Evolutionary conservation across 495 filamentous ascomycete genomes (phyloP).

Genomic region (Penicillium parvum): DNA sequence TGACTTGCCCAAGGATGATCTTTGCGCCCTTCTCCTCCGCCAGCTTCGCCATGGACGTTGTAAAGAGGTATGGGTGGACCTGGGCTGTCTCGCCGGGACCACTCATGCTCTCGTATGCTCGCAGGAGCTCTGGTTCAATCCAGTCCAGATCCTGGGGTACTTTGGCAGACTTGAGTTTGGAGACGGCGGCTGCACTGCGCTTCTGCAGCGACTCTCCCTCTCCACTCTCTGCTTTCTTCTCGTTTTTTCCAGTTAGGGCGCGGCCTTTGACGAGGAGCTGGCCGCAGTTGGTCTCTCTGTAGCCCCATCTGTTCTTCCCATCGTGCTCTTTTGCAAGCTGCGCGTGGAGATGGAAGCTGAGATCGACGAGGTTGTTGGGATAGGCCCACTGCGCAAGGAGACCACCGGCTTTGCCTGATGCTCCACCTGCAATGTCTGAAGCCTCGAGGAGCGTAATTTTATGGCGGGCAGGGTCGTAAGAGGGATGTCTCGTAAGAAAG

Average conservation of each 20-base stretch:
- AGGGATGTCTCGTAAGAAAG: slow-evolving; percentile 84
- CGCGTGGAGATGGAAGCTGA: slow-evolving; percentile 80
- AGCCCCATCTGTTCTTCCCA: slow-evolving; percentile 82
- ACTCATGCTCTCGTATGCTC: slow-evolving; percentile 80
- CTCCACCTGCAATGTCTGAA: slow-evolving; percentile 79
- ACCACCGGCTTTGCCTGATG: slow-evolving; percentile 93
- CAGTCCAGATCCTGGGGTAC: slow-evolving; percentile 83
- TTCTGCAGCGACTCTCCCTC: slow-evolving; percentile 66
- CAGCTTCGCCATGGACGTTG: slow-evolving; percentile 76
- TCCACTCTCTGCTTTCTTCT: slow-evolving; percentile 19
- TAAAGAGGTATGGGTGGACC: slow-evolving; percentile 92
- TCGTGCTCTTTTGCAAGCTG: slow-evolving; percentile 82
- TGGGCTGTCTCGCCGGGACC: slow-evolving; percentile 76
- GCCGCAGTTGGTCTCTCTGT: slow-evolving; percentile 73
- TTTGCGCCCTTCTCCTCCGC: slow-evolving; percentile 71
- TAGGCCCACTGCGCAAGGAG: slow-evolving; percentile 92
- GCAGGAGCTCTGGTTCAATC: slow-evolving; percentile 64
- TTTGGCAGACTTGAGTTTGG: slow-evolving; percentile 54
- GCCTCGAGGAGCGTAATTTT: slow-evolving; percentile 88
- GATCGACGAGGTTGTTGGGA: slow-evolving; percentile 74
- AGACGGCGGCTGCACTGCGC: slow-evolving; percentile 57
- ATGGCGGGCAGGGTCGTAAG: slow-evolving; percentile 69
- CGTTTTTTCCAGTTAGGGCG: slow-evolving; percentile 34
- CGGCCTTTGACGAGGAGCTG: slow-evolving; percentile 60
- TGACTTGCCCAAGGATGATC: slow-evolving; percentile 64